Conservation (phyloP, 73 alveolate genomes). For the Tetrahymena borealis region DNA sequence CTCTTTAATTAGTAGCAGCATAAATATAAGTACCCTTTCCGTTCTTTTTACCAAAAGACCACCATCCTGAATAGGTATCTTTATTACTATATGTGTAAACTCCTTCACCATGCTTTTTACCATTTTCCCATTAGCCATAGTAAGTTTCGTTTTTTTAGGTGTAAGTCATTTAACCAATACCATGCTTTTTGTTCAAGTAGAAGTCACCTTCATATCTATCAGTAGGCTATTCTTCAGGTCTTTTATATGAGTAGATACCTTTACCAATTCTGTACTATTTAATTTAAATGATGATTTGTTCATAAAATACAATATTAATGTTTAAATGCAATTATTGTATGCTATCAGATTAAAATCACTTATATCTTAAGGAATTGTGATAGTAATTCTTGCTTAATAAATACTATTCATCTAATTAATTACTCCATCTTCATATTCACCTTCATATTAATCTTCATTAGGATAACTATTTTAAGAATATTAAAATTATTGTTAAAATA, state of each 20-base stretch:
- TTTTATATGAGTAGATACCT: constrained; percentile 48
- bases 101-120: constrained; percentile 97
- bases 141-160: constrained; percentile 79
- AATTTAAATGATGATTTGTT: no score
- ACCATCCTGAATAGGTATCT: constrained; percentile 92
- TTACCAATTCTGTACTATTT: constrained; percentile 41
- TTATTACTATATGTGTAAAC: constrained; percentile 82
- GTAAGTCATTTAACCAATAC: constrained; percentile 80
- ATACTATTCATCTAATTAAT: constrained; percentile 3
- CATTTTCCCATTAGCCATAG: constrained; percentile 96
- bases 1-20: constrained; percentile 87
- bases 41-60: constrained; percentile 93
- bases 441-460: constrained; percentile 75
- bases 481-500: neutral
- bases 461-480: constrained; percentile 5
- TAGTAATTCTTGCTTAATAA: no score
- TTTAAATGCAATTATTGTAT: no score
- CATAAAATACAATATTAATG: no score
- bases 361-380: no score
- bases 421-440: constrained; percentile 77
- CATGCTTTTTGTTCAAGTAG: constrained; percentile 72
- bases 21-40: constrained; percentile 87
- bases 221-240: constrained; percentile 20
- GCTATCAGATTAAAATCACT: no score
- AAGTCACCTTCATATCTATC: constrained; percentile 85